Percentiles rank a stretch among this genome's conserved stretches.
These are phyloP conservation scores for Cordyceps cicadae DNA, from an alignment of 2,329 filamentous ascomycete genomes.

Conservation along the genomic window DNA sequence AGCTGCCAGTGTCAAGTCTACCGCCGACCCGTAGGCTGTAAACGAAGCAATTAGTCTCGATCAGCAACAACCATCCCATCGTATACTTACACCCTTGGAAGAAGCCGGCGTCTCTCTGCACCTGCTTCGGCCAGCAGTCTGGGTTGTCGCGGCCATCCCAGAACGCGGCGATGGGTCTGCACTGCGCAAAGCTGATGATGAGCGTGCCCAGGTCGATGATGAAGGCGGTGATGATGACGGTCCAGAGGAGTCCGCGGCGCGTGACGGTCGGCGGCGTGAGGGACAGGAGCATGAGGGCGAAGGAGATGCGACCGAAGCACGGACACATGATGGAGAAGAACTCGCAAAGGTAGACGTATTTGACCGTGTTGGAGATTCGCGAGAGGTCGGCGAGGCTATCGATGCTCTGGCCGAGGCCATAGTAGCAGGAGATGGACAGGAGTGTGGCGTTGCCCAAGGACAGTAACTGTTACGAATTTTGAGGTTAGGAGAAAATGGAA, in stretches of 20 bases:
- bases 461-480: not conserved
- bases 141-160: not conserved
- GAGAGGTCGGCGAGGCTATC: not conserved
- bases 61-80: not conserved
- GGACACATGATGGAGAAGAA: constrained; percentile 5
- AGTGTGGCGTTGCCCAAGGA: not conserved
- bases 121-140: not conserved
- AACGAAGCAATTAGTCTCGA: not conserved
- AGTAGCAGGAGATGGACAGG: not conserved
- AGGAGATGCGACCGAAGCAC: constrained; percentile 1
- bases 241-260: not conserved
- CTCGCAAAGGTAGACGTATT: constrained; percentile 4
- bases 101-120: not conserved
- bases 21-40: not conserved
- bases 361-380: not conserved
- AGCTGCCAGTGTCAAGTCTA: not conserved
- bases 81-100: not conserved
- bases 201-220: not conserved
- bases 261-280: not conserved
- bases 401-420: constrained; percentile 1
- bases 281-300: not conserved
- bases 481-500: not conserved
- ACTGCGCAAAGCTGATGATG: not conserved
- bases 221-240: not conserved
- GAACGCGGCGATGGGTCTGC: not conserved